Evolutionary conservation across 192 early-diverging fungal species (phyloP).

Genomic region (Coemansia sp.): DNA sequence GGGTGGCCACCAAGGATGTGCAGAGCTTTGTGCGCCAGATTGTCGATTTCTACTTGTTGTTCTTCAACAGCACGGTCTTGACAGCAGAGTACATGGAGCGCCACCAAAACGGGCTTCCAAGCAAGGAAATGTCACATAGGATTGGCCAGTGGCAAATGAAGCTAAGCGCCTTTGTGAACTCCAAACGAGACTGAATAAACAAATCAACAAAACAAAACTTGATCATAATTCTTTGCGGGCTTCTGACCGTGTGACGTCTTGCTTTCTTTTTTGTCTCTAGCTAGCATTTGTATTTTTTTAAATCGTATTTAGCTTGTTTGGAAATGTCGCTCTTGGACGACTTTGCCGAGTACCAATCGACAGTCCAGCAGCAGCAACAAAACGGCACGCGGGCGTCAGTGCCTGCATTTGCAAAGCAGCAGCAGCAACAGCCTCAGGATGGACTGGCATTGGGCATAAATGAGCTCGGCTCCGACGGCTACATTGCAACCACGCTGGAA

Average conservation of each 20-base stretch:
- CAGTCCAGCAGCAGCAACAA: constrained; percentile 20
- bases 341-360: constrained; percentile 46
- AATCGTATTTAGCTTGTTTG: not conserved
- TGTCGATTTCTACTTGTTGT: constrained; percentile 50
- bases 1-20: constrained; percentile 36
- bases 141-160: constrained; percentile 47
- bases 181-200: too few relatives aligned
- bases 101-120: constrained; percentile 30
- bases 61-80: constrained; percentile 32
- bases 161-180: not conserved
- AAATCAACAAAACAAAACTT: too few relatives aligned
- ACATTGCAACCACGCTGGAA: constrained; percentile 40
- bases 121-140: constrained; percentile 33
- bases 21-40: constrained; percentile 52
- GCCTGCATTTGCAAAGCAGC: not conserved
- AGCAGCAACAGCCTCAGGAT: not conserved
- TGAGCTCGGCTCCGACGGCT: constrained; percentile 29
- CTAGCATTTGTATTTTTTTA: constrained; percentile 2
- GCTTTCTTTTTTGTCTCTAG: too few relatives aligned
- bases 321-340: constrained; percentile 53
- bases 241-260: too few relatives aligned
- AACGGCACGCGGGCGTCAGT: constrained; percentile 2
- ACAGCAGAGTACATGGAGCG: constrained; percentile 1
- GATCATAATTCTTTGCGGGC: too few relatives aligned
- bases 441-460: constrained; percentile 1